These are phyloP conservation scores for Amaranthus palmeri DNA, from an alignment of 148 eudicot genomes.

Conservation along the genomic window DNA sequence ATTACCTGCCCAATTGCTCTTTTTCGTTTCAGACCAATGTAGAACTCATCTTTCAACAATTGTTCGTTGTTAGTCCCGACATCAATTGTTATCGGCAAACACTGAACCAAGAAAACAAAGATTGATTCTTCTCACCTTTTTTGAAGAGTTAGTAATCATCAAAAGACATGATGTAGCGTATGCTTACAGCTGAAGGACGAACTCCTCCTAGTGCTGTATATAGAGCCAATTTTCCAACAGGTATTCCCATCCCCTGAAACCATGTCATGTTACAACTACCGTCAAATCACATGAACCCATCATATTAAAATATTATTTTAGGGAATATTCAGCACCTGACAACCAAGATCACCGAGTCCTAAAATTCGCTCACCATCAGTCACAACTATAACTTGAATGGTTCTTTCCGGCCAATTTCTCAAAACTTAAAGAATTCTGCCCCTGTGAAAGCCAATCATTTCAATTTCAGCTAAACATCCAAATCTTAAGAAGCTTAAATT, in stretches of 20 bases:
- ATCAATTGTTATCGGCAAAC: constrained; percentile 88
- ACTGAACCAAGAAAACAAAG: constrained; percentile 37
- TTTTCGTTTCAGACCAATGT: constrained; percentile 79
- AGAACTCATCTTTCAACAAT: constrained; percentile 73
- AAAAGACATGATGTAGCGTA: not conserved
- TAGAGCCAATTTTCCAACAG: constrained; percentile 83
- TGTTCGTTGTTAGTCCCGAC: constrained; percentile 88
- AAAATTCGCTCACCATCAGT: constrained; percentile 94
- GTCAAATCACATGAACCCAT: not conserved
- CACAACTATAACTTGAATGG: constrained; percentile 89
- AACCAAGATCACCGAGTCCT: constrained; percentile 97
- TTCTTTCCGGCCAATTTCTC: constrained; percentile 90
- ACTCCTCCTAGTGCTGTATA: constrained; percentile 98
- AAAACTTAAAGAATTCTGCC: constrained; percentile 86
- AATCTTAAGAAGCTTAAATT: not conserved
- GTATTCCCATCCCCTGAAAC: constrained; percentile 97
- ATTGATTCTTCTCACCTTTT: not conserved
- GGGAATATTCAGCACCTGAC: constrained; percentile 53
- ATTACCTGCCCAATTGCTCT: constrained; percentile 86
- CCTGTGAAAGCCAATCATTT: constrained; percentile 36
- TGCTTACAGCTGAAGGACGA: constrained; percentile 88
- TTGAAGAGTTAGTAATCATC: not conserved
- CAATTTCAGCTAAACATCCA: not conserved
- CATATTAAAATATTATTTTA: not conserved
- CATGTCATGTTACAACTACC: not conserved